These are phyloP conservation scores for Adansonia grandidieri DNA, from an alignment of 441 rosid species.

Conservation along the genomic window DNA sequence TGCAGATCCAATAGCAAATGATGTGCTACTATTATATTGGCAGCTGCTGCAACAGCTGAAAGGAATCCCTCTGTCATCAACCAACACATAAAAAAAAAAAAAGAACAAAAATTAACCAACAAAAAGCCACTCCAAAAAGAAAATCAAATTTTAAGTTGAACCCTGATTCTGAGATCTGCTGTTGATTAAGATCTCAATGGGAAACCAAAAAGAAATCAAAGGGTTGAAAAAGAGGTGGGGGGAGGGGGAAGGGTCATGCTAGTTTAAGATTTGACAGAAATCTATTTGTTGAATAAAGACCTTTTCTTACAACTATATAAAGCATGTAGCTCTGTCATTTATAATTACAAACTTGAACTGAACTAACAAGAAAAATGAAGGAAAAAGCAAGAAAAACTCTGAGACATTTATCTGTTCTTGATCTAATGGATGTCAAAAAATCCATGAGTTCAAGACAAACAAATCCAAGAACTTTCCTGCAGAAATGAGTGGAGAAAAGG, in stretches of 20 bases:
- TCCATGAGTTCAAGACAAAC: slow-evolving; percentile 28
- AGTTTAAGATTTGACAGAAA: slow-evolving; percentile 15
- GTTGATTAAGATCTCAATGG: slow-evolving; percentile 20
- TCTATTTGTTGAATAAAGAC: slow-evolving; percentile 28
- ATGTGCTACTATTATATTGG: slow-evolving; percentile 38
- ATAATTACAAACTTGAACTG: slow-evolving; percentile 46
- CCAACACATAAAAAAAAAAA: slow-evolving; percentile 42
- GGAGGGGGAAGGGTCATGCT: background rate
- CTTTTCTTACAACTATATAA: slow-evolving; percentile 50
- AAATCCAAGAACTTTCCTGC: slow-evolving; percentile 37
- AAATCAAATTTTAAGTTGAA: slow-evolving; percentile 11
- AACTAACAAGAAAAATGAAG: slow-evolving; percentile 19
- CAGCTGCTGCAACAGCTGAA: slow-evolving; percentile 48
- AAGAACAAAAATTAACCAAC: slow-evolving; percentile 35
- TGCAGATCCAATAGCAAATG: slow-evolving; percentile 58
- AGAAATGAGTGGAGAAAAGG: slow-evolving; percentile 19
- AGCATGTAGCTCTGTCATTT: slow-evolving; percentile 39
- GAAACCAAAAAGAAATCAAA: background rate
- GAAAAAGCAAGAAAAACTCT: slow-evolving; percentile 17
- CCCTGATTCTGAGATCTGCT: slow-evolving; percentile 28
- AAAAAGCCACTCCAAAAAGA: slow-evolving; percentile 41
- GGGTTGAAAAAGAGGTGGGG: background rate
- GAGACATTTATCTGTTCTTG: slow-evolving; percentile 30
- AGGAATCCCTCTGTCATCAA: slow-evolving; percentile 60
- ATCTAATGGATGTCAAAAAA: slow-evolving; percentile 30